phyloP scores from a whole-genome alignment of 2,329 filamentous ascomycete genomes.

The Alternaria consortialis region DNA sequence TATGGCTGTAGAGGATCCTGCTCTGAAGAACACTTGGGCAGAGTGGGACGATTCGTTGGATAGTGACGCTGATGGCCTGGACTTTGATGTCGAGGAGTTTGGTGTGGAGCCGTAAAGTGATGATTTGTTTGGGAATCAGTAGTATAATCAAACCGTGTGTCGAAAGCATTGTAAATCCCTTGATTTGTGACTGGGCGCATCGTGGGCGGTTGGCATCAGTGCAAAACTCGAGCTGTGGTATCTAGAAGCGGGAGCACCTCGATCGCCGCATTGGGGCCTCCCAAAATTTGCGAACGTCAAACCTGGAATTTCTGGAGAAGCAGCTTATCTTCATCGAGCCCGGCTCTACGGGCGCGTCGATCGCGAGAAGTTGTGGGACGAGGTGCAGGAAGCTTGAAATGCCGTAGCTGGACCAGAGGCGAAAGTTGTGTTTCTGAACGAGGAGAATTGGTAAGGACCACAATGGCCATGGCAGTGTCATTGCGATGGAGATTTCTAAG shows the following conservation, averaged over 20 bases:
- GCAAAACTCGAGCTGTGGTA: constrained; percentile 11
- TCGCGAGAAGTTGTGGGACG: constrained; percentile 2
- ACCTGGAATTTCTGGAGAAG: neutral
- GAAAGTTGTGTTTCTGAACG: neutral
- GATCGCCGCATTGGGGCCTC: neutral
- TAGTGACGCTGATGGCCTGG: neutral
- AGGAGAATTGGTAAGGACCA: constrained; percentile 2
- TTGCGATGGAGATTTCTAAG: constrained; percentile 4
- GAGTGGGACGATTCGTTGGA: neutral
- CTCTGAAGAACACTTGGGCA: neutral
- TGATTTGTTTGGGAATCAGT: neutral
- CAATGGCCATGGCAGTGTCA: neutral
- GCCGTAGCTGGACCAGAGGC: constrained; percentile 5
- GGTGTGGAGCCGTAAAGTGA: neutral
- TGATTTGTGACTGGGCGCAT: neutral
- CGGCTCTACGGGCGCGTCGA: constrained; percentile 15
- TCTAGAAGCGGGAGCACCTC: constrained; percentile 7
- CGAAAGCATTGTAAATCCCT: neutral
- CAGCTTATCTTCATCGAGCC: constrained; percentile 1
- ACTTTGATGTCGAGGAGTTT: neutral
- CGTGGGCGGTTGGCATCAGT: neutral
- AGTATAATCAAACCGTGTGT: neutral
- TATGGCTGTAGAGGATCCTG: neutral
- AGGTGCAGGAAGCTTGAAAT: constrained; percentile 12
- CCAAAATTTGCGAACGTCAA: neutral